Conservation (phyloP, 495 filamentous ascomycete species). For the Aspergillus heteromorphus region DNA sequence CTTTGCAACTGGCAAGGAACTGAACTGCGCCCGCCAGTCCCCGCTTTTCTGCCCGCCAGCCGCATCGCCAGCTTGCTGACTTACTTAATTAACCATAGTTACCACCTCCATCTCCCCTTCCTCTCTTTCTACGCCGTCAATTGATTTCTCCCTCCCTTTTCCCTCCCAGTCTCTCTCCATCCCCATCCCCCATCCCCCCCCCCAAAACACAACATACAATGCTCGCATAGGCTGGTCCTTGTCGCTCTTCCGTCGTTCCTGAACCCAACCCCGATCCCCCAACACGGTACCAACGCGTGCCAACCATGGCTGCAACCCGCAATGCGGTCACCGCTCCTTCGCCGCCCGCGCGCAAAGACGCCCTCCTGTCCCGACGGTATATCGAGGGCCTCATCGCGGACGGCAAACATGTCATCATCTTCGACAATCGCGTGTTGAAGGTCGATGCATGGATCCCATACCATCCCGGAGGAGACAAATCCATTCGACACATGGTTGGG, state of each 20-base stretch:
- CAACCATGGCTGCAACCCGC: neutral
- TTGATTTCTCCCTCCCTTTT: slow-evolving; percentile 6
- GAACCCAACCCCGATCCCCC: neutral
- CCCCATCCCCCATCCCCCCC: neutral
- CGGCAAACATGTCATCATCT: slow-evolving; percentile 74
- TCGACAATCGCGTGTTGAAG: slow-evolving; percentile 75
- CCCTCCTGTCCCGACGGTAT: slow-evolving; percentile 61
- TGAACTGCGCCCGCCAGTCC: neutral
- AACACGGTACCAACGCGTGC: neutral
- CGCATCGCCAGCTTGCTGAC: neutral
- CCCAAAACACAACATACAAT: neutral
- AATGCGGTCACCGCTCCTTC: slow-evolving; percentile 3
- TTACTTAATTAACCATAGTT: slow-evolving; percentile 13
- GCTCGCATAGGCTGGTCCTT: neutral
- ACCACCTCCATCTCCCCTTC: too few species aligned
- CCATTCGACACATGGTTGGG: slow-evolving; percentile 93
- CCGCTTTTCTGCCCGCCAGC: slow-evolving; percentile 6
- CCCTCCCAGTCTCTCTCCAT: slow-evolving; percentile 1
- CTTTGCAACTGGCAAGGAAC: too few species aligned
- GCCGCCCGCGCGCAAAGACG: slow-evolving; percentile 33
- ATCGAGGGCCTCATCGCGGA: slow-evolving; percentile 86
- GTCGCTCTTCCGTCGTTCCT: slow-evolving; percentile 1
- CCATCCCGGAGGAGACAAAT: slow-evolving; percentile 89
- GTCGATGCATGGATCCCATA: slow-evolving; percentile 82
- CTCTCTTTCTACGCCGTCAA: too few species aligned